Conservation (phyloP, 2,329 filamentous ascomycete species). For the Microdochium bolleyi region DNA sequence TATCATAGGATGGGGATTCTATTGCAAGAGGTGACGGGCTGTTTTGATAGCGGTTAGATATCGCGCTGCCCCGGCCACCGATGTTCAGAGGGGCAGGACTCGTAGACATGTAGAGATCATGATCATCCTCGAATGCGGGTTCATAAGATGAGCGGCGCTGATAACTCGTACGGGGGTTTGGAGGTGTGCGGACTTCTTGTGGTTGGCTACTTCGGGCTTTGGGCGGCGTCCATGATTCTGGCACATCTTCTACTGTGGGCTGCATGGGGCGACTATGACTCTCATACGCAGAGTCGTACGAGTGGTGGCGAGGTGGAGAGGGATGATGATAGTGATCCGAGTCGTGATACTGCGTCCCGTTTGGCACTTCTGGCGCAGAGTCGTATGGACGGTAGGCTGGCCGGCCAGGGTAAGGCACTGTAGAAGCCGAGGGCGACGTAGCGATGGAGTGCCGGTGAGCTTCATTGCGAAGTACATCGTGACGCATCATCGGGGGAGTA, state of each 20-base stretch:
- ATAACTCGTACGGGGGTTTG: not conserved
- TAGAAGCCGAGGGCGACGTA: constrained; percentile 14
- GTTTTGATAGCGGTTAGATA: constrained; percentile 17
- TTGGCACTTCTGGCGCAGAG: constrained; percentile 31
- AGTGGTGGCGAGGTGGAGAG: constrained; percentile 35
- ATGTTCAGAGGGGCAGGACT: constrained; percentile 38
- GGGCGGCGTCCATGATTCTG: constrained; percentile 38
- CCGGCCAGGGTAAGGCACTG: constrained; percentile 41
- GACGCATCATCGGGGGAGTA: constrained; percentile 39
- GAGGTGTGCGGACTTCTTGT: constrained; percentile 9
- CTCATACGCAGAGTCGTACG: constrained; percentile 41
- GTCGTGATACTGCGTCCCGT: constrained; percentile 17
- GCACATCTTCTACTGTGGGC: constrained; percentile 56
- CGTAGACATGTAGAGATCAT: constrained; percentile 26
- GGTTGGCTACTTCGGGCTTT: constrained; percentile 14
- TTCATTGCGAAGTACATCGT: constrained; percentile 49
- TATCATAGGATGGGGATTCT: constrained; percentile 11
- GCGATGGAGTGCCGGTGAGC: constrained; percentile 42
- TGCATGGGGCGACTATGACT: constrained; percentile 45
- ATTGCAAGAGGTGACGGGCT: constrained; percentile 16
- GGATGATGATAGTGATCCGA: constrained; percentile 25
- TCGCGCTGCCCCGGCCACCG: constrained; percentile 24
- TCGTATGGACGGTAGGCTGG: constrained; percentile 45
- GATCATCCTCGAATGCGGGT: constrained; percentile 9
- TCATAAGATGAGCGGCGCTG: not conserved